Evolutionary conservation across 768 basidiomycete species (phyloP).

Genomic region (Suillus lakei): DNA sequence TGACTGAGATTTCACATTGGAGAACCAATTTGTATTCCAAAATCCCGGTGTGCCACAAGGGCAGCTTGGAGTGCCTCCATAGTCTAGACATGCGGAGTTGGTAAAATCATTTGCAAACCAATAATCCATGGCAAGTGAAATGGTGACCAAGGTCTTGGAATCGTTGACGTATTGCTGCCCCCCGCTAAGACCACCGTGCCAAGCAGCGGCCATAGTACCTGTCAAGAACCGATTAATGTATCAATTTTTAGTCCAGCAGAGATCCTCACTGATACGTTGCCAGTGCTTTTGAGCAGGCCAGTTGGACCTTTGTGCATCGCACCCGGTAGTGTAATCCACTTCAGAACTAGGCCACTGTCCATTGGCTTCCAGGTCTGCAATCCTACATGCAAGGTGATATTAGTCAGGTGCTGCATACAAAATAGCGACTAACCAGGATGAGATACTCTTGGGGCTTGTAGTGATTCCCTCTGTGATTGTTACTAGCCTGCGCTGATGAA

Average conservation of each 20-base stretch:
- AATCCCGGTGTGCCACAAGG: constrained; percentile 56
- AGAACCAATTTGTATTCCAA: constrained; percentile 73
- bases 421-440: constrained; percentile 22
- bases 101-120: constrained; percentile 70
- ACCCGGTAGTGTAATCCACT: constrained; percentile 68
- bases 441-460: constrained; percentile 30
- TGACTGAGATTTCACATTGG: constrained; percentile 45
- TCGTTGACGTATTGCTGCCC: constrained; percentile 49
- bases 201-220: constrained; percentile 64
- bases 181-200: constrained; percentile 54
- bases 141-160: constrained; percentile 42
- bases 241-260: not conserved
- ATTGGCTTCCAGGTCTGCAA: constrained; percentile 48
- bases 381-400: constrained; percentile 40
- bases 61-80: constrained; percentile 55
- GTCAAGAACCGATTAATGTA: constrained; percentile 1
- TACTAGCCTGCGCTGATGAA: constrained; percentile 44
- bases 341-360: constrained; percentile 60
- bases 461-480: constrained; percentile 47
- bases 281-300: constrained; percentile 73
- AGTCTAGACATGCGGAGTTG: constrained; percentile 56
- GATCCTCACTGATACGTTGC: constrained; percentile 50
- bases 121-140: constrained; percentile 57
- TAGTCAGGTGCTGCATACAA: not conserved
- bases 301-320: constrained; percentile 63